Evolutionary conservation across 1,284 basidiomycete species (phyloP), one percentile per base, ranked within the genome.

Genomic region (Tilletia indica): DNA sequence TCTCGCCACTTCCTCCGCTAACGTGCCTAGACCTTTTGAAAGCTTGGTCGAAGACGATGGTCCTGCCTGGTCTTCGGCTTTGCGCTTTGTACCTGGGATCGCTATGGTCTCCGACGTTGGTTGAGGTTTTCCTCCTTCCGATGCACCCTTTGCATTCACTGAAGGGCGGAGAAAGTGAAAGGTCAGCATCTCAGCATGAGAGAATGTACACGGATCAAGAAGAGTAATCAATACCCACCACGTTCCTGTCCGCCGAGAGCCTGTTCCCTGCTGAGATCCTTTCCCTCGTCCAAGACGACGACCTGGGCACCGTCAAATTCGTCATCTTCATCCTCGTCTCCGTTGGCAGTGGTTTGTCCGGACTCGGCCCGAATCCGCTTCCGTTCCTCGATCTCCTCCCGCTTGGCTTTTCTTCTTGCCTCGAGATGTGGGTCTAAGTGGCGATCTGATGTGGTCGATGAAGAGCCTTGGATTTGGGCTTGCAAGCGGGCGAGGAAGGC

Each of bases 261-360:
- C n/a, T 64, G 61, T 21, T 64, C 61, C 36, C 61, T 34, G 39
- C 61, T 64, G 36, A 64, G 61, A 16, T 64, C 61, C 61, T 34
- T 64, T 4, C 34, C 61, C 34, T 64, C 61, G 61, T 64, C 61
- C 36, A 64, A 21, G 5, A 64, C 61, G 34, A 64, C 61, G 6
- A 64, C 61, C 36, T 64, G 61, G 6, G 61, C 61, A 2, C 61
- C 61, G n/a, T 38, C 61, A 39, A 64, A 64, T 34, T 64, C 61
- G 34, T 64, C 61, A 39, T 64, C 61, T 21, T 64, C 61, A 36
- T 64, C 61, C 61, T 64, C 61, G 34, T 64, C 61, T 14, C 61
- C 61, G 16, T 64, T 34, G 61, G 19, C 31, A 9, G 31, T 19
- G 14, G 61, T 38, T 19, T 38, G 16, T 3, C 61, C 61, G 6